Base-by-base conservation (phyloP, 2,329 filamentous ascomycete genomes). In the Fusarium sp. region DNA sequence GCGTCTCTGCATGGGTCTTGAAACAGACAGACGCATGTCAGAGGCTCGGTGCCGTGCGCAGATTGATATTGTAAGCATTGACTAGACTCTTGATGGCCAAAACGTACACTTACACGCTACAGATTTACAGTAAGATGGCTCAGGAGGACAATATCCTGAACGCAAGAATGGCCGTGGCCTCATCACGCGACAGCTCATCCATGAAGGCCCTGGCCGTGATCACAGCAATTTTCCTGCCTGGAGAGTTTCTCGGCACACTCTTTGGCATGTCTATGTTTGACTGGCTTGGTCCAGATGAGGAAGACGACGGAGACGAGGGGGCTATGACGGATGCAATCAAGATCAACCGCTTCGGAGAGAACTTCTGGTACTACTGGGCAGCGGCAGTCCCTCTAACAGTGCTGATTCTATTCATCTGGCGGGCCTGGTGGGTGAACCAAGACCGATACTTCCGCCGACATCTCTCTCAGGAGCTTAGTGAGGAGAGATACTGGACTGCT, bases 71-170 rank as follows among this genome's bases (percentile, higher is more conserved):
- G 77, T 79, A 55, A 72, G 77, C 69, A 29, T 3, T 28, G 9
- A n/a, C 6, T 5, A 6, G 12, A 6, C 5, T 6, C 5, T 22
- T 13, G 8, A 7, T 12, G 1, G 15, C 24, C 24, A 22, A 9
- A 31, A 13, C n/a, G 19, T 11, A 40, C 25, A 19, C 65, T 70
- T 8, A 67, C 22, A 19, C 5, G 2, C 3, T 13, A 1, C 42
- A 79, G 77, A 81, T 81, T 55, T 81, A 80, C 72, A 79, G 76
- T 61, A 81, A 80, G 63, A 80, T 81, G 77, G 79, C 79, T 4
- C 79, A 81, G 59, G 79, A 81, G 55, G 79, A 81, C 65, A 81
- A 81, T 61, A 78, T 79, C 26, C 74, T 81, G 45, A 78, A 78
- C 47, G 76, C 76, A 5, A 71, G 76, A 13, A 78, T 78, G 76